A percentile compares a stretch with the other conserved stretches of the same genome.
Conservation (phyloP, 257 asterid species). For the Apocynum venetum region DNA sequence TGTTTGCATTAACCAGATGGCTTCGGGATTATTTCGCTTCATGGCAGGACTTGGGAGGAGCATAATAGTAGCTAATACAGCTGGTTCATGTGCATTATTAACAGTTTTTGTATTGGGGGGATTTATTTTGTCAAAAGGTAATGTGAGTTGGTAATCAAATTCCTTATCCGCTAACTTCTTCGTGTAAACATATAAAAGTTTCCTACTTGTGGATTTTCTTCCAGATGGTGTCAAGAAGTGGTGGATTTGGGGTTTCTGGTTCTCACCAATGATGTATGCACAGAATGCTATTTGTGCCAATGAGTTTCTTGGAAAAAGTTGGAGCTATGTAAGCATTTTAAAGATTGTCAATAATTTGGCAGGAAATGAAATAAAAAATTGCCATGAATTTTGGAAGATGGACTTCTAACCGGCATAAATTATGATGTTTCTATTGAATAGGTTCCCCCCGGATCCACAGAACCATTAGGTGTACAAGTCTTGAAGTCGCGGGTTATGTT, state of each 20-base stretch:
- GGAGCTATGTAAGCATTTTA: constrained; percentile 44
- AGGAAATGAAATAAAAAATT: constrained; percentile 1
- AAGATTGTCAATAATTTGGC: constrained; percentile 16
- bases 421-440: constrained; percentile 6
- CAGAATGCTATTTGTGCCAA: constrained; percentile 85
- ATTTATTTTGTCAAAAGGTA: constrained; percentile 81
- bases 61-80: constrained; percentile 85
- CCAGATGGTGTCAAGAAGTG: constrained; percentile 35
- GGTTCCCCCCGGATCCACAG: constrained; percentile 25
- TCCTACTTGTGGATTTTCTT: background rate
- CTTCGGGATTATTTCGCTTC: constrained; percentile 79
- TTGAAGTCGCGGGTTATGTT: constrained; percentile 32
- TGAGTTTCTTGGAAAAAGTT: constrained; percentile 78
- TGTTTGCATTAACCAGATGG: constrained; percentile 82
- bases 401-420: background rate
- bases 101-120: constrained; percentile 90
- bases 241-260: constrained; percentile 99
- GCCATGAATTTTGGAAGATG: background rate
- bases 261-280: constrained; percentile 91
- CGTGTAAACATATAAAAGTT: background rate
- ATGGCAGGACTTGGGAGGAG: constrained; percentile 81
- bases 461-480: constrained; percentile 29
- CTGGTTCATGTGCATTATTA: constrained; percentile 82
- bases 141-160: background rate
- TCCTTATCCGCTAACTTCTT: background rate